Conservation (phyloP, 2,329 filamentous ascomycete genomes). For the Metarhizium guizhouense region DNA sequence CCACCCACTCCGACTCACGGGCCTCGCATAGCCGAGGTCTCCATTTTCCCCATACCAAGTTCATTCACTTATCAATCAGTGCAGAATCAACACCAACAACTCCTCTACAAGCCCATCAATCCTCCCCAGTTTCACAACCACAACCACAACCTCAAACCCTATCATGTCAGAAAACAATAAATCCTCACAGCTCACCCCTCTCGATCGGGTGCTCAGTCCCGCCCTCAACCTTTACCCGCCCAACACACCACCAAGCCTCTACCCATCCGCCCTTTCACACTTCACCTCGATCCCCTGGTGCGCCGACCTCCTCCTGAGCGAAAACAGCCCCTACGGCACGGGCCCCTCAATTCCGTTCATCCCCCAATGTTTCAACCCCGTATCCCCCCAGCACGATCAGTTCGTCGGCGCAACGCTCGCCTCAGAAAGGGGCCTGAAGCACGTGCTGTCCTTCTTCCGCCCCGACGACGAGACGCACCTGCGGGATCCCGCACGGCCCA, state of each 20-base stretch:
- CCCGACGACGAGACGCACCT: constrained; percentile 15
- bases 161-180: constrained; percentile 1
- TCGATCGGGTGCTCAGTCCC: constrained; percentile 22
- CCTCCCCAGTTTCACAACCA: background rate
- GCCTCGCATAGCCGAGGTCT: too few relatives aligned
- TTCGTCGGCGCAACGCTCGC: constrained; percentile 25
- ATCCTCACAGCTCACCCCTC: constrained; percentile 3
- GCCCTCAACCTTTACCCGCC: constrained; percentile 19
- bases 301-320: constrained; percentile 16
- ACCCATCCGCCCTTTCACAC: constrained; percentile 18
- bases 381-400: constrained; percentile 20
- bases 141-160: too few relatives aligned
- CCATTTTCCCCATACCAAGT: too few relatives aligned
- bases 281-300: constrained; percentile 29
- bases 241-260: constrained; percentile 16
- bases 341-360: constrained; percentile 21
- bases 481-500: constrained; percentile 14
- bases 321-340: constrained; percentile 8
- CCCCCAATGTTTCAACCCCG: constrained; percentile 23
- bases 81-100: background rate
- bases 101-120: background rate
- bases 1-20: too few relatives aligned
- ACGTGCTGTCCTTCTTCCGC: constrained; percentile 27
- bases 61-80: too few relatives aligned
- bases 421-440: constrained; percentile 16